Evolutionary conservation across 225 moss, liverwort and hornwort species (phyloP), one percentile per base, ranked within the genome.

Genomic region (Sphagnum contortum): DNA sequence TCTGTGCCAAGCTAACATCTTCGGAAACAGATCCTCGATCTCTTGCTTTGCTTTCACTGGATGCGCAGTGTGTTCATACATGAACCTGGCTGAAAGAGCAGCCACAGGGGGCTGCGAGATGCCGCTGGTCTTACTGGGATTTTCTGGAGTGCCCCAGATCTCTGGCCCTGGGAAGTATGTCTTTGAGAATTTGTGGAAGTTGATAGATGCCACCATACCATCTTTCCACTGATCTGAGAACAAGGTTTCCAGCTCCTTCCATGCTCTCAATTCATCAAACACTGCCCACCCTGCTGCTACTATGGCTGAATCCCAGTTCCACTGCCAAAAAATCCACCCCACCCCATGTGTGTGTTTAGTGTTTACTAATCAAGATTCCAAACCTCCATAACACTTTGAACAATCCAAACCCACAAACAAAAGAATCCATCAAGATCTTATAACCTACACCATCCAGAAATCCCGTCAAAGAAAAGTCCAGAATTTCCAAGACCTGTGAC

Each of bases 231-330:
- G 80, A 44, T 70, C 72, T 6, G 66, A 76, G 48, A 80, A 76
- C 45, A 80, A 72, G 49, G 63, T 73, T 70, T 80, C 76, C 5
- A 80, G 64, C 46, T 80, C 80, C 63, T 76, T 67, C 80, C 80
- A 80, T 50, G 75, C 75, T 12, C 80, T 66, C 61, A 47, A 69
- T 57, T 80, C 80, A 59, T 80, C 80, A 60, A 76, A 80, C 13
- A 80, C 80, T 6, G 80, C 80, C 80, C 80, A 80, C 52, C 80
- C 80, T 50, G 76, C 80, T 3, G 75, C 69, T 55, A 80, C 80
- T 44, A 75, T 80, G 3, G 80, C 80, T 47, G 80, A 80, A 66
- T 80, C 80, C 80, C 80, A 80, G 56, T 80, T 80, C 80, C 80
- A 80, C 80, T 80, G 52, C 12, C 12, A 47, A 8, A 63, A 10